phyloP scores from a whole-genome alignment of 176 grass and related monocot genomes.

The Microstegium vimineum region DNA sequence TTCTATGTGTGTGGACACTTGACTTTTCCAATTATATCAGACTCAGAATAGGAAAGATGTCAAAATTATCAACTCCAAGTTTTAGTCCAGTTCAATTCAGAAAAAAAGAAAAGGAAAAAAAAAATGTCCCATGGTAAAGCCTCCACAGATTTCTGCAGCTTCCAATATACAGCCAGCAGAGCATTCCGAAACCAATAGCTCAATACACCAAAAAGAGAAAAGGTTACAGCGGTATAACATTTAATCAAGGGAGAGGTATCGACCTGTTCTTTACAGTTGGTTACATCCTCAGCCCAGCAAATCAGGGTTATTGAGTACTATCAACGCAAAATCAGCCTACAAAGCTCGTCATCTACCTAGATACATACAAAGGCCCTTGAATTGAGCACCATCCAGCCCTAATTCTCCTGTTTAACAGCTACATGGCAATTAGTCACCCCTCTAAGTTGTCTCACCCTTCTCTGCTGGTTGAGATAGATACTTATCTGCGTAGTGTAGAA shows the following conservation, averaged over 20 bases:
- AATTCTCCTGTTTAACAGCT: conserved; percentile 33
- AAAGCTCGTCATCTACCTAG: conserved; percentile 26
- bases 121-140: no score
- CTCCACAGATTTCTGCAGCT: no score
- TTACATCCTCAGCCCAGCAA: conserved; percentile 39
- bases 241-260: conserved; percentile 34
- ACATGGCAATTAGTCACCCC: conserved; percentile 25
- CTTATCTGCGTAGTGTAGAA: conserved; percentile 80
- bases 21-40: no score
- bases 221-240: conserved; percentile 11
- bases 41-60: no score
- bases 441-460: conserved; percentile 47
- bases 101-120: no score
- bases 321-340: conserved; percentile 19
- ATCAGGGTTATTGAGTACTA: conserved; percentile 2
- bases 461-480: conserved; percentile 51
- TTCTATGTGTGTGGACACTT: no score
- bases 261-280: neutral
- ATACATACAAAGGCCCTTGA: neutral
- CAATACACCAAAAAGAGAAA: neutral
- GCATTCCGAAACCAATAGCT: neutral
- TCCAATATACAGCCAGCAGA: no score
- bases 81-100: no score
- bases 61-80: no score
- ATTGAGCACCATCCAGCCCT: conserved; percentile 26